phyloP scores from a whole-genome alignment of 352 stramenopile species.

The Phytophthora ramorum region DNA sequence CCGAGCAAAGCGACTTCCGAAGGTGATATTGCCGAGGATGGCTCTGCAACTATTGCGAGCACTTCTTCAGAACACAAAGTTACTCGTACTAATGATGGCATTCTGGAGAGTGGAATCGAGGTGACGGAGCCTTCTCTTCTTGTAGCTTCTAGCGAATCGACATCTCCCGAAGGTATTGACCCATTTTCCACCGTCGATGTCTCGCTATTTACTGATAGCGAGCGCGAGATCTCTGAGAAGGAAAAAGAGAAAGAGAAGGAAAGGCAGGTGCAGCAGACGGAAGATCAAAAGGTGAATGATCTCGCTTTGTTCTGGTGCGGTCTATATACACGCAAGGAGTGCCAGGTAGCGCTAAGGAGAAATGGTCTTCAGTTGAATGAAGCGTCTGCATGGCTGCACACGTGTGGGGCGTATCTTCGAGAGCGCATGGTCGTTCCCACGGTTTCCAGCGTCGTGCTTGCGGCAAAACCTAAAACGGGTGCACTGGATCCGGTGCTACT shows the following conservation, averaged over 20 bases:
- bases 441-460: conserved; percentile 38
- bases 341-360: conserved; percentile 59
- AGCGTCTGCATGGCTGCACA: conserved; percentile 54
- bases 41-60: conserved; percentile 1
- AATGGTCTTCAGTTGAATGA: conserved; percentile 49
- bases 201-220: conserved; percentile 41
- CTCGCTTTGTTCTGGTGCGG: conserved; percentile 64
- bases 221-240: conserved; percentile 27
- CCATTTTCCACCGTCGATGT: conserved; percentile 44
- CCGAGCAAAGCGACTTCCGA: conserved; percentile 9
- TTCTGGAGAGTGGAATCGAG: neutral
- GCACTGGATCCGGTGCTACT: conserved; percentile 76
- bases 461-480: conserved; percentile 38
- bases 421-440: conserved; percentile 52
- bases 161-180: conserved; percentile 20
- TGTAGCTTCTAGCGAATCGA: conserved; percentile 11
- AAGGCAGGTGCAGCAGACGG: conserved; percentile 24
- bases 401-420: conserved; percentile 53
- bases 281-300: conserved; percentile 48
- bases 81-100: neutral
- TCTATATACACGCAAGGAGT: conserved; percentile 68
- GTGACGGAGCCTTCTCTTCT: conserved; percentile 2
- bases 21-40: conserved; percentile 7
- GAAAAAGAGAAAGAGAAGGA: conserved; percentile 26
- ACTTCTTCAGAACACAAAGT: conserved; percentile 7